Evolutionary conservation across 1,139 yeast genomes (phyloP).

Genomic region (Blastobotrys ciferrii): DNA sequence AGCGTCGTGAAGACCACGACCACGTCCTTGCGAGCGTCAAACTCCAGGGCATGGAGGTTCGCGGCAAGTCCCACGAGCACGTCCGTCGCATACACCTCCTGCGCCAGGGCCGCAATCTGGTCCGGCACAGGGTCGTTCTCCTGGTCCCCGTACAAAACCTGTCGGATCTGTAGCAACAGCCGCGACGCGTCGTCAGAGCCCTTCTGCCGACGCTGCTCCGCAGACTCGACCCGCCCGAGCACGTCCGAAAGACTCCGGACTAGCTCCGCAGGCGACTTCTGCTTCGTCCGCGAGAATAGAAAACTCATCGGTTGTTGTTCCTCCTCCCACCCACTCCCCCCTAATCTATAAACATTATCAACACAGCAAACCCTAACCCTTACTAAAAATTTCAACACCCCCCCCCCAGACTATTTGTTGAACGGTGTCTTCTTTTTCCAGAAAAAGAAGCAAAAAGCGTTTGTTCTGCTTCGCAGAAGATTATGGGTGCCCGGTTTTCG

Average conservation of each 20-base stretch:
- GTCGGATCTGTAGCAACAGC: conserved; percentile 62
- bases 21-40: conserved; percentile 87
- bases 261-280: conserved; percentile 87
- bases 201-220: conserved; percentile 10
- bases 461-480: no score
- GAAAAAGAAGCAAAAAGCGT: no score
- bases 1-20: conserved; percentile 69
- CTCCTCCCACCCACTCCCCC: background rate
- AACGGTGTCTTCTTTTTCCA: no score
- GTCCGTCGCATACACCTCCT: conserved; percentile 73
- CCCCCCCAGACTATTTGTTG: no score
- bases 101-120: conserved; percentile 63
- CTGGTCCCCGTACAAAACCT: conserved; percentile 73
- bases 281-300: conserved; percentile 76
- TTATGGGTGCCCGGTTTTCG: no score
- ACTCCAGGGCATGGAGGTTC: conserved; percentile 65
- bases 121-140: conserved; percentile 72
- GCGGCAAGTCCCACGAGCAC: conserved; percentile 58
- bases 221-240: conserved; percentile 59
- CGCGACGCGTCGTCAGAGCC: conserved; percentile 67
- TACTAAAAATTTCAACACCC: no score
- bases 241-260: conserved; percentile 75
- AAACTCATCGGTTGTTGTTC: conserved; percentile 64
- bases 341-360: background rate
- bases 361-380: no score